Percentiles rank a stretch among this genome's conserved stretches.
Conservation (phyloP, 495 filamentous ascomycete genomes). For the Aspergillus leporis region DNA sequence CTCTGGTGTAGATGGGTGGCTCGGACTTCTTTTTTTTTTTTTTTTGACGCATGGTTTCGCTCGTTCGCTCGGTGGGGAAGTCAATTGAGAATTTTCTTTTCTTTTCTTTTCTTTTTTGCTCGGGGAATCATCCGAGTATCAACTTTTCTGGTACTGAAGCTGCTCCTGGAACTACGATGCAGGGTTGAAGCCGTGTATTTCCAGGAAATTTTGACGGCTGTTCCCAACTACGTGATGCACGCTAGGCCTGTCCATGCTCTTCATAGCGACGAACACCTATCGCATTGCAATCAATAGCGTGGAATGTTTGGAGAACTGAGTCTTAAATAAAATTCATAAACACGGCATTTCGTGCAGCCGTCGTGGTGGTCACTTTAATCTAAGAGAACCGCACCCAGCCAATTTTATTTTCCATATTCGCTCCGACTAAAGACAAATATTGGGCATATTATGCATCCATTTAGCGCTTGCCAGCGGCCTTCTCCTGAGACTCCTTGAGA, state of each 20-base stretch:
- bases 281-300: background rate
- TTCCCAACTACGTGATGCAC: slow-evolving; percentile 4
- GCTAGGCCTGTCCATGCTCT: background rate
- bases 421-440: slow-evolving; percentile 44
- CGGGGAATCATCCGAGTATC: background rate
- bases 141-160: background rate
- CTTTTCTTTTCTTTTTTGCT: background rate
- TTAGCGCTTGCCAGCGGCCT: slow-evolving; percentile 58
- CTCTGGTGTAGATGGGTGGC: background rate
- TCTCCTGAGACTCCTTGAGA: slow-evolving; percentile 88
- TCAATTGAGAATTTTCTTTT: background rate
- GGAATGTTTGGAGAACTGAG: slow-evolving; percentile 8
- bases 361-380: slow-evolving; percentile 26
- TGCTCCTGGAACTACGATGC: background rate
- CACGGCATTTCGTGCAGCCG: background rate
- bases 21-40: background rate
- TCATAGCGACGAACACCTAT: background rate
- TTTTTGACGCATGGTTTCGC: background rate
- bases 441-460: slow-evolving; percentile 41
- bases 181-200: background rate
- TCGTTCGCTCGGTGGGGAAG: background rate
- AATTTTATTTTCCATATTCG: slow-evolving; percentile 43
- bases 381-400: slow-evolving; percentile 26
- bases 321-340: slow-evolving; percentile 13
- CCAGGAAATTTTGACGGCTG: background rate